Conservation (phyloP, 2,329 filamentous ascomycete species). For the Penicillium polonicum region DNA sequence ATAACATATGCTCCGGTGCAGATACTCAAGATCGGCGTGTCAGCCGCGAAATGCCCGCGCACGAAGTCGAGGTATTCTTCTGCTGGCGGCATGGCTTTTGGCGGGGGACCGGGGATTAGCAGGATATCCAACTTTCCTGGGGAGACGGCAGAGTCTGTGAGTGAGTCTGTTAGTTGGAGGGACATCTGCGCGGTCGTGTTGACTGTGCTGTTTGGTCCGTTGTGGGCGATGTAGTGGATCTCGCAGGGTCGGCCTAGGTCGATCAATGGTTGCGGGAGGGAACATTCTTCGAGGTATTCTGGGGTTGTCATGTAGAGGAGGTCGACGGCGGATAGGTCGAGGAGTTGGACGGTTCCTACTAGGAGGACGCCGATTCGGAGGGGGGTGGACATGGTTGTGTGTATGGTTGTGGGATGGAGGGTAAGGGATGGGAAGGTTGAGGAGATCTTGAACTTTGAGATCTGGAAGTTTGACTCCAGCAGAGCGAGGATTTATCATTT, state of each 20-base stretch:
- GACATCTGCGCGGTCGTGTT: conserved; percentile 30
- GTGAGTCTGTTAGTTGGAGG: conserved; percentile 30
- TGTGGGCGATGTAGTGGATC: conserved; percentile 33
- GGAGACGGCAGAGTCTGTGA: conserved; percentile 30
- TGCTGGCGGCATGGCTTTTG: conserved; percentile 25
- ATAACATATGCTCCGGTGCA: conserved; percentile 28
- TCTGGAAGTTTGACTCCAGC: neutral
- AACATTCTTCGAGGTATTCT: conserved; percentile 28
- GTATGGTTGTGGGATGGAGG: too few relatives aligned
- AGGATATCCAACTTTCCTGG: conserved; percentile 40
- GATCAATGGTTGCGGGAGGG: conserved; percentile 32
- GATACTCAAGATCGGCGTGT: conserved; percentile 27
- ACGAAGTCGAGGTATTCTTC: conserved; percentile 34
- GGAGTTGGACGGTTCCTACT: conserved; percentile 37
- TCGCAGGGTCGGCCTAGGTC: conserved; percentile 26
- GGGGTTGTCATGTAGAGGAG: conserved; percentile 39
- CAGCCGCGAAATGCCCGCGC: conserved; percentile 30
- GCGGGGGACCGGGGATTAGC: conserved; percentile 41
- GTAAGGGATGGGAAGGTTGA: neutral
- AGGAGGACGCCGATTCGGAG: conserved; percentile 39
- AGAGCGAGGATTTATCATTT: neutral
- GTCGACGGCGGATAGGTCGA: conserved; percentile 41
- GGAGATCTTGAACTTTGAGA: neutral
- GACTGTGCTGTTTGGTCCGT: conserved; percentile 14
- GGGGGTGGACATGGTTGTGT: conserved; percentile 7